phyloP scores from a whole-genome alignment of 768 basidiomycete species.

The Boletus barrowsii region DNA sequence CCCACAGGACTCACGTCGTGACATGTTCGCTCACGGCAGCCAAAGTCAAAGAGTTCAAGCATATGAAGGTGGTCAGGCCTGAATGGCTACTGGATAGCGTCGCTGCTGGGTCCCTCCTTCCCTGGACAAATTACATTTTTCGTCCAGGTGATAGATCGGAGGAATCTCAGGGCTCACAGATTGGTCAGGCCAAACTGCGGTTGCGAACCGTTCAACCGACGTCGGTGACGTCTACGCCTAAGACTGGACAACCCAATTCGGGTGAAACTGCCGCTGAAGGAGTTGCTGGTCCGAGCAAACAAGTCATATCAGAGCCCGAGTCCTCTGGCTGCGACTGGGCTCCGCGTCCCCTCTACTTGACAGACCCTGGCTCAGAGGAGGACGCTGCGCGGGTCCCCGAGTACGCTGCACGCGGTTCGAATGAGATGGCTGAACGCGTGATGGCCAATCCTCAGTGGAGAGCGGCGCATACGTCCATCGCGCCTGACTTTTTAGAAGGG shows the following conservation, averaged over 20 bases:
- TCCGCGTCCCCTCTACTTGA: conserved; percentile 32
- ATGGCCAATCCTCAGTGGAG: conserved; percentile 89
- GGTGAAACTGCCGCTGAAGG: not conserved
- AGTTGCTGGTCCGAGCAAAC: conserved; percentile 1
- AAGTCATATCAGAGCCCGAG: not conserved
- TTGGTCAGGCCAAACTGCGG: conserved; percentile 18
- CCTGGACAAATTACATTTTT: conserved; percentile 78
- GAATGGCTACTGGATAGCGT: conserved; percentile 87
- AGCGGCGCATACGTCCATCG: conserved; percentile 79
- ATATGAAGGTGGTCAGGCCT: conserved; percentile 87
- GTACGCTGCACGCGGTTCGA: conserved; percentile 70
- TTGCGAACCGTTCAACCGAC: conserved; percentile 4
- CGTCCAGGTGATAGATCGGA: conserved; percentile 47
- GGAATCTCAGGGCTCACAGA: conserved; percentile 42
- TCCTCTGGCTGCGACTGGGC: conserved; percentile 5
- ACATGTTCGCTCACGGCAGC: conserved; percentile 88
- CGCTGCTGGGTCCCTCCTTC: conserved; percentile 60
- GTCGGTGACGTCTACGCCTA: not conserved
- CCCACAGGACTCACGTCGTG: conserved; percentile 78
- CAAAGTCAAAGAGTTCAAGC: conserved; percentile 83
- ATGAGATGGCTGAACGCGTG: conserved; percentile 68
- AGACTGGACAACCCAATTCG: not conserved
- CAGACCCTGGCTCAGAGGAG: conserved; percentile 41
- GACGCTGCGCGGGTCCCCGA: conserved; percentile 49
- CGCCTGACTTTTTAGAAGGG: conserved; percentile 82